These are phyloP conservation scores for Berkeleyomyces rouxiae DNA, from an alignment of 2,329 filamentous ascomycete species.

Conservation along the genomic window DNA sequence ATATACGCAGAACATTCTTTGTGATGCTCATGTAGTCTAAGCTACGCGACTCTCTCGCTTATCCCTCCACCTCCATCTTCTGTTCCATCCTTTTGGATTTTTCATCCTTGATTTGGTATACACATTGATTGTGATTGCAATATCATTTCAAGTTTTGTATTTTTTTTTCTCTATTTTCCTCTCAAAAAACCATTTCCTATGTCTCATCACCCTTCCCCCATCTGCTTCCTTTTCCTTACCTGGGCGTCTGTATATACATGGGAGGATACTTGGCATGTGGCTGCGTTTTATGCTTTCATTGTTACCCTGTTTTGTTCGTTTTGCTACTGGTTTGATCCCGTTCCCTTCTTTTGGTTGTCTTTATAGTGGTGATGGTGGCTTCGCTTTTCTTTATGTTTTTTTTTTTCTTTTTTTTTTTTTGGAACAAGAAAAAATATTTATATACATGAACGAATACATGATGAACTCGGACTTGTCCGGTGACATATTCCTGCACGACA, in stretches of 20 bases:
- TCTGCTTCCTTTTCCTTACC: neutral
- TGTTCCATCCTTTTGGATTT: neutral
- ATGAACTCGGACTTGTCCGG: neutral
- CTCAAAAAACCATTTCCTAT: neutral
- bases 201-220: neutral
- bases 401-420: neutral
- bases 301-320: neutral
- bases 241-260: conserved; percentile 7
- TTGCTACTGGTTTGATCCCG: neutral
- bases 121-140: neutral
- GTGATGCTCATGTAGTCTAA: neutral
- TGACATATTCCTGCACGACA: neutral
- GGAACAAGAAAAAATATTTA: conserved; percentile 5
- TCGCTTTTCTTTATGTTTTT: neutral
- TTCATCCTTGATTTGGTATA: neutral
- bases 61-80: neutral
- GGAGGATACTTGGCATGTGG: conserved; percentile 6
- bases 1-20: neutral
- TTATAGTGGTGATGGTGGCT: neutral
- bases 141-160: neutral
- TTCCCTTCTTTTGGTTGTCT: neutral
- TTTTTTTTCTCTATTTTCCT: neutral
- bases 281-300: conserved; percentile 1
- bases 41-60: neutral
- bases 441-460: neutral